These are phyloP conservation scores for Corchorus olitorius DNA, from an alignment of 345 rosid genomes.

Conservation along the genomic window DNA sequence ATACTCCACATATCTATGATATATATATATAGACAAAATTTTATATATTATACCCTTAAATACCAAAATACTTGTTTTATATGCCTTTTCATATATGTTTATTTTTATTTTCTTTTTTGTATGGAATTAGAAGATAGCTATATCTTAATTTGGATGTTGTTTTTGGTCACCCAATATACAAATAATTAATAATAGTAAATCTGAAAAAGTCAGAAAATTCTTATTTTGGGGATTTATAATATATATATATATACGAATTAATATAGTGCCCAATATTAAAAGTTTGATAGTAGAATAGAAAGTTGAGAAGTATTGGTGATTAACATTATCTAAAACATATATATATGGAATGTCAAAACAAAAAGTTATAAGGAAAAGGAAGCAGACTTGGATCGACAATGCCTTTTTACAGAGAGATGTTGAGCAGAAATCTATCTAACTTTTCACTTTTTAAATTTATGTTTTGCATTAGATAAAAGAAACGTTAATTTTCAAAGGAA, in stretches of 20 bases:
- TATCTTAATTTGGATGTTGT: background rate
- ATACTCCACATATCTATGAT: too few species aligned
- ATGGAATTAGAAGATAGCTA: background rate
- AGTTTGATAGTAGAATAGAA: background rate
- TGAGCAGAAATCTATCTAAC: slow-evolving; percentile 16
- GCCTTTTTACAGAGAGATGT: background rate
- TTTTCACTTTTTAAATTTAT: background rate
- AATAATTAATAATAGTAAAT: background rate
- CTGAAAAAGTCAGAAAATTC: background rate
- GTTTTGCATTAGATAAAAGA: background rate
- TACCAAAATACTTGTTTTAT: background rate
- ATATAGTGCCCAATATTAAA: too few species aligned
- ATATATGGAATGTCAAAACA: background rate
- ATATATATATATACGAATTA: too few species aligned
- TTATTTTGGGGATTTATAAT: too few species aligned
- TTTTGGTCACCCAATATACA: background rate
- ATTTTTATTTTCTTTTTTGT: background rate
- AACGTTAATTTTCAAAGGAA: background rate
- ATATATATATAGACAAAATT: too few species aligned
- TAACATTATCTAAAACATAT: background rate
- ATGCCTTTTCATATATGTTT: too few species aligned
- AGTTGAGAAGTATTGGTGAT: background rate
- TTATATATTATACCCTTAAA: too few species aligned
- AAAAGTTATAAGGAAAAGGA: too few species aligned
- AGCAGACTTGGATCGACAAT: background rate